Conservation (phyloP, 305 asterid genomes). For the Withania somnifera region DNA sequence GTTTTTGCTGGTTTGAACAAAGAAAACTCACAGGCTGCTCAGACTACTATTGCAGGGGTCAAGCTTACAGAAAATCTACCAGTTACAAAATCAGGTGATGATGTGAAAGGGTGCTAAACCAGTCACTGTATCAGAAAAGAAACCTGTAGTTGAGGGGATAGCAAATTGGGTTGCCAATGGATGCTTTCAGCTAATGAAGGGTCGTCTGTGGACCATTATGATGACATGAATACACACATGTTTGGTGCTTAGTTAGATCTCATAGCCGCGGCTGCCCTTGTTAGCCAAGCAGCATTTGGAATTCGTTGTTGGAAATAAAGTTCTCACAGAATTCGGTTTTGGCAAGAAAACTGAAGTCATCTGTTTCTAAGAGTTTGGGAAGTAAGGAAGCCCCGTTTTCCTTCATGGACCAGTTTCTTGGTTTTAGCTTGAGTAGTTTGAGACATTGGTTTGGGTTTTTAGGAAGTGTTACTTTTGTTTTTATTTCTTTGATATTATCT, state of each 20-base stretch:
- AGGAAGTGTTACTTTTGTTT: background rate
- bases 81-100: conserved; percentile 9
- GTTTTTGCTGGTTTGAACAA: conserved; percentile 5
- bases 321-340: background rate
- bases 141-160: conserved; percentile 17
- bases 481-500: background rate
- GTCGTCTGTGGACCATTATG: background rate
- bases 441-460: conserved; percentile 17
- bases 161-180: conserved; percentile 20
- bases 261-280: background rate
- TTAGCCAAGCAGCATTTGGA: background rate
- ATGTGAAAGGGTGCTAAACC: conserved; percentile 1
- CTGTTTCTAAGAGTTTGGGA: background rate
- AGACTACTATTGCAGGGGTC: conserved; percentile 9
- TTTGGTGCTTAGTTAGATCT: background rate
- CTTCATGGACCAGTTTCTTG: conserved; percentile 10
- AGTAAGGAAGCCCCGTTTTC: conserved; percentile 6
- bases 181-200: conserved; percentile 20
- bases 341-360: background rate
- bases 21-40: conserved; percentile 1
- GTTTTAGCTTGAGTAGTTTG: conserved; percentile 5
- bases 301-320: background rate
- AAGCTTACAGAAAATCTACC: conserved; percentile 7
- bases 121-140: conserved; percentile 15
- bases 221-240: background rate